Conservation (phyloP, 2,329 filamentous ascomycete species). For the Alternaria conjuncta region DNA sequence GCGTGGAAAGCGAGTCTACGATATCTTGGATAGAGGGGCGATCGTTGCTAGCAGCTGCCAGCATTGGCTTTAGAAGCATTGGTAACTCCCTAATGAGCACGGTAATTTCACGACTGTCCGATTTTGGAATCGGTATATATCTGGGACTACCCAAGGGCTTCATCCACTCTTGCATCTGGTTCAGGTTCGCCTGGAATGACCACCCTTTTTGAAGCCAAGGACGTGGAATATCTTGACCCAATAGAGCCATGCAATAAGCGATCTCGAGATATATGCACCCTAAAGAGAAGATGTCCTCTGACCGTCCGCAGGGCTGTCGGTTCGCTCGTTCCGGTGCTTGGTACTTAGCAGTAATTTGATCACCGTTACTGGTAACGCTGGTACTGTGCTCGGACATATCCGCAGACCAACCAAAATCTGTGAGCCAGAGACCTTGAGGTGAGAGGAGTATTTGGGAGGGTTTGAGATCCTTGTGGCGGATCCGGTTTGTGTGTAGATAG, state of each 20-base stretch:
- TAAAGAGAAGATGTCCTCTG: slow-evolving; percentile 31
- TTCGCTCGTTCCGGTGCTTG: slow-evolving; percentile 5
- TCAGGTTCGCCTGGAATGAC: too few species aligned
- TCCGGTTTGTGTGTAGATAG: slow-evolving; percentile 15
- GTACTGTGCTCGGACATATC: not conserved
- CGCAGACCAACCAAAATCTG: slow-evolving; percentile 1
- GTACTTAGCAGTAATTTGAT: not conserved
- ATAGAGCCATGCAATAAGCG: not conserved
- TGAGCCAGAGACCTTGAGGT: not conserved
- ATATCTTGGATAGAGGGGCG: too few species aligned
- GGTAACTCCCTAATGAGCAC: too few species aligned
- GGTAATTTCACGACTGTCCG: too few species aligned
- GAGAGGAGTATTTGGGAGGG: slow-evolving; percentile 20
- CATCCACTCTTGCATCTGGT: too few species aligned
- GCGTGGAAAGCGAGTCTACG: too few species aligned
- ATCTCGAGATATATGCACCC: slow-evolving; percentile 27
- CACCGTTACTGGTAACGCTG: not conserved
- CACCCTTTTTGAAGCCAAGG: too few species aligned
- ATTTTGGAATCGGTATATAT: too few species aligned
- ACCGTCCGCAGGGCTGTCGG: slow-evolving; percentile 1
- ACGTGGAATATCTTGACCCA: too few species aligned
- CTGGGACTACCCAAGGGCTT: too few species aligned
- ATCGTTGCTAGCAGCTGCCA: too few species aligned
- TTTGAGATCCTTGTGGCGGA: slow-evolving; percentile 25
- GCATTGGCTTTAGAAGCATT: too few species aligned